Evolutionary conservation across 2,329 filamentous ascomycete genomes (phyloP), one percentile per base, ranked within the genome.

Genomic region (Pyrenochaeta sp.): DNA sequence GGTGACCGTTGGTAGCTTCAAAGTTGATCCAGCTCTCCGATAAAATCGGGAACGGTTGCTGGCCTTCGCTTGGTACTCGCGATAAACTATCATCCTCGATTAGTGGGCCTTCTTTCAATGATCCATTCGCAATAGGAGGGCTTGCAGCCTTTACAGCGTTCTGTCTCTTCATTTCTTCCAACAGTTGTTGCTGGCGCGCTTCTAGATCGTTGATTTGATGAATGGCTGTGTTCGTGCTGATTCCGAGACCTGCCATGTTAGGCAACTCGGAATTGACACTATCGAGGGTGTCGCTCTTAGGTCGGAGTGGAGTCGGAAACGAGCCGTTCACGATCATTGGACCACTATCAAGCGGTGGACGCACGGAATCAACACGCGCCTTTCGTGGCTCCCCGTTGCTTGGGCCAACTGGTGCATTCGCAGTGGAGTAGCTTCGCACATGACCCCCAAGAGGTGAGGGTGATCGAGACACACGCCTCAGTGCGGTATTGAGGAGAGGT

Each of bases 401-500:
- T 7, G 48, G 28, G 8, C 46, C 32, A 20, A 32, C 31, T 27
- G 52, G 56, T 8, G 54, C 51, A 13, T 56, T 28, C 4, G 62
- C 59, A 6, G 59, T 71, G 4, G 72, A 72, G 27, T 73, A 72
- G 30, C 68, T 74, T 31, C 74, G 65, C 35, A 71, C 51, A 39
- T 76, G 72, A 4, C 68, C 68, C 3, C 72, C 71, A 20, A 78
- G 64, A 1, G 77, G 76, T 3, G 77, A 79, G 13, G 77, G 76
- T 13, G 77, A 79, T 19, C 76, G 66, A 11, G 73, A 75, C 7
- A 65, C 58, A 23, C 67, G 64, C 24, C 64, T 55, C 38, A 69
- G 41, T 2, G 67, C 67, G 29, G 68, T 70, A 38, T 67, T 63
- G 32, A 72, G 56, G 2, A 76, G 63, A 36, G 67, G 66, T 28